Conservation (phyloP, 495 filamentous ascomycete genomes). For the Penicillium manginii region DNA sequence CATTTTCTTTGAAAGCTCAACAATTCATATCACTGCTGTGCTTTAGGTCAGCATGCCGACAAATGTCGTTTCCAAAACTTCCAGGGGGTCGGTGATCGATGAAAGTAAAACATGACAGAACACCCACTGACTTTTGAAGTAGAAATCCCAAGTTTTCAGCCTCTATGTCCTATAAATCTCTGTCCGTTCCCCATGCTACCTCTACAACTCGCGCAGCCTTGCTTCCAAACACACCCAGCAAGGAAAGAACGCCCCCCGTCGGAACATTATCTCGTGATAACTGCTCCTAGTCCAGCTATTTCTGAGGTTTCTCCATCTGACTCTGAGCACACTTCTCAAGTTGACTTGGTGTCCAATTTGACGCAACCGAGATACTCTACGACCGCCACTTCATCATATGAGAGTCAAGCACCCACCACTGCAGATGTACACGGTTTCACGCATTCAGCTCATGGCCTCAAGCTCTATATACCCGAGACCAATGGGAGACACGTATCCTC, state of each 20-base stretch:
- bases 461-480: neutral
- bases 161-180: neutral
- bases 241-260: too few species aligned
- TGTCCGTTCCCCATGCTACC: too few species aligned
- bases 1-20: neutral
- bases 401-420: neutral
- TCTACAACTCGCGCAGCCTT: too few species aligned
- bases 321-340: neutral
- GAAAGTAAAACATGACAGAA: neutral
- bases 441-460: neutral
- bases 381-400: neutral
- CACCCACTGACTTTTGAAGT: neutral
- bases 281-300: neutral
- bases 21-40: neutral
- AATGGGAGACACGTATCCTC: neutral
- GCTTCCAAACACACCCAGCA: too few species aligned
- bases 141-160: neutral
- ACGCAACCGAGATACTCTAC: neutral
- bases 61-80: neutral
- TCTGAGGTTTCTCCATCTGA: neutral
- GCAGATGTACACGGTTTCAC: neutral
- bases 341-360: neutral
- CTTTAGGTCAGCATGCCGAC: neutral
- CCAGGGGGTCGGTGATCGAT: neutral
- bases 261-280: too few species aligned